A percentile compares a stretch with the other conserved stretches of the same genome.
Evolutionary conservation across 2,329 filamentous ascomycete species (phyloP).

Genomic region (Trichophyton verrucosum): DNA sequence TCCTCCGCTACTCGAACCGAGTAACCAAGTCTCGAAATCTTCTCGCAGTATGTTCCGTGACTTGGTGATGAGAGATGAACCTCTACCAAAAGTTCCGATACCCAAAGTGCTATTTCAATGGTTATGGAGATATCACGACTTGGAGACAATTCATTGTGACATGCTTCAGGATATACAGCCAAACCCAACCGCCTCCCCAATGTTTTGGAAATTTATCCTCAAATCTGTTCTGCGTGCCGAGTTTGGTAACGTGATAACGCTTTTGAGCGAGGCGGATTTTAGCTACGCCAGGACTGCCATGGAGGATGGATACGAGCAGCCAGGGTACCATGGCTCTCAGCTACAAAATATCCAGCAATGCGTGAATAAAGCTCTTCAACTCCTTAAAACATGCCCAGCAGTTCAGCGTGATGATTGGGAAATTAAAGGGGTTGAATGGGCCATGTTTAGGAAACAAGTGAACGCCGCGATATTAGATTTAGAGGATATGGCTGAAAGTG

Average conservation of each 20-base stretch:
- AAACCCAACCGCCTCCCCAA: conserved; percentile 60
- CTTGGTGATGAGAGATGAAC: conserved; percentile 20
- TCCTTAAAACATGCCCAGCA: conserved; percentile 63
- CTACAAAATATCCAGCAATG: conserved; percentile 67
- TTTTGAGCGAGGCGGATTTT: conserved; percentile 68
- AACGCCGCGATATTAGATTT: conserved; percentile 57
- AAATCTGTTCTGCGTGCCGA: conserved; percentile 63
- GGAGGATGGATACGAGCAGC: conserved; percentile 50
- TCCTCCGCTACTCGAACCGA: conserved; percentile 35
- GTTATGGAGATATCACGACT: conserved; percentile 63
- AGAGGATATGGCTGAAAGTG: conserved; percentile 66
- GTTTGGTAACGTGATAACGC: conserved; percentile 50
- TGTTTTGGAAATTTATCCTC: conserved; percentile 81
- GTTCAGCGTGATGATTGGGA: conserved; percentile 60
- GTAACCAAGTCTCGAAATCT: conserved; percentile 16
- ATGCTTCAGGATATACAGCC: conserved; percentile 53
- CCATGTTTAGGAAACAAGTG: conserved; percentile 65
- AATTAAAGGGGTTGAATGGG: conserved; percentile 69
- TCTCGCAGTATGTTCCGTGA: conserved; percentile 18
- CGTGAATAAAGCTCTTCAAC: conserved; percentile 52
- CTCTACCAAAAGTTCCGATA: conserved; percentile 37
- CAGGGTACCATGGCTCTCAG: conserved; percentile 61
- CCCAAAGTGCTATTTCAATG: conserved; percentile 73
- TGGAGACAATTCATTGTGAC: conserved; percentile 55
- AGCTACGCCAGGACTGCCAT: conserved; percentile 54